Evolutionary conservation across 2,329 filamentous ascomycete species (phyloP).

Genomic region (Penicillium carneum): DNA sequence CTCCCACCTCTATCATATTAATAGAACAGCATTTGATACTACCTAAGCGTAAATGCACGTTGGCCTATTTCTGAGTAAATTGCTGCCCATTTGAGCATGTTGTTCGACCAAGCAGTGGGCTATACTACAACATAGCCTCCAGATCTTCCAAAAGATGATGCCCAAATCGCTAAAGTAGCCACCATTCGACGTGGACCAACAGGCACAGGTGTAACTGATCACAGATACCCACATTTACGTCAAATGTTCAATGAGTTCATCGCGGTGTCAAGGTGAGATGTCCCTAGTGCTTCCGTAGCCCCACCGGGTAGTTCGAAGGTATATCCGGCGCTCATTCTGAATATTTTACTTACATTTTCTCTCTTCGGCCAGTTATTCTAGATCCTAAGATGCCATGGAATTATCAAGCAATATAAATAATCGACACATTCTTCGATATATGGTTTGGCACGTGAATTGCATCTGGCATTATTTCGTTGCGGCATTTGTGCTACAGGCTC

Average conservation of each 20-base stretch:
- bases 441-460: neutral
- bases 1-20: constrained; percentile 6
- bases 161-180: constrained; percentile 3
- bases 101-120: neutral
- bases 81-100: neutral
- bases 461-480: neutral
- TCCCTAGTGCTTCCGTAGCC: neutral
- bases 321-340: neutral
- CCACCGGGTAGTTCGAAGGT: neutral
- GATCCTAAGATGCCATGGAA: neutral
- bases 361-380: neutral
- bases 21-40: neutral
- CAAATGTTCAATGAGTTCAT: neutral
- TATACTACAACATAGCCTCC: neutral
- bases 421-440: neutral
- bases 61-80: constrained; percentile 3
- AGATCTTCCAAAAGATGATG: constrained; percentile 1
- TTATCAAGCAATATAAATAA: neutral
- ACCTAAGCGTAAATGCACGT: neutral
- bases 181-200: constrained; percentile 11
- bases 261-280: constrained; percentile 8
- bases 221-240: neutral
- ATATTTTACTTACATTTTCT: no score
- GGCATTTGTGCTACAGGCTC: constrained; percentile 20
- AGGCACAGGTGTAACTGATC: neutral